Base-by-base conservation (phyloP, 1,139 yeast species). In the Lodderomyces metapsilosis region DNA sequence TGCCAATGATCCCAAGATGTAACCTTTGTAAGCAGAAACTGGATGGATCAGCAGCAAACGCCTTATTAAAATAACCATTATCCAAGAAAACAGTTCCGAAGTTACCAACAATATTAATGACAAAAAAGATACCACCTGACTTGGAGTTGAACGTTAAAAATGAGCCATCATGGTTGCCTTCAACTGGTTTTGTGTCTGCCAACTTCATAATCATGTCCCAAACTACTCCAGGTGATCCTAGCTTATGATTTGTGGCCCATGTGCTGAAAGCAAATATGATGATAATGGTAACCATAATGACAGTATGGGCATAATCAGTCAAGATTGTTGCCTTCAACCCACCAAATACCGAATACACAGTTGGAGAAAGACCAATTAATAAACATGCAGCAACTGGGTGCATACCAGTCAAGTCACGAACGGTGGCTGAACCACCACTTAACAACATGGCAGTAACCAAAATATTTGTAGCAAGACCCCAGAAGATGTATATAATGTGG, bases 281-380 rank as follows among this genome's bases (percentile, higher is more conserved):
- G 42, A 82, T 74, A 50, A 84, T 80, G 35, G 78, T 74, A 37
- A 82, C 70, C 54, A 82, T 79, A 39, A 80, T 80, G 40, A 53
- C 80, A 2, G 80, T 88, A 63, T 88, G 96, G 43, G 82, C 78
- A 58, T 85, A 89, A 61, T 88, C 97, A 6, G 96, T 88, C 56
- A 88, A 68, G 62, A 88, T 87, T 4, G 96, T 88, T 20, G 96
- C 95, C 60, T 85, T 88, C 55, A 89, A 78, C 55, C 96, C 96
- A 47, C 96, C 96, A 52, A 86, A 84, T 43, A 88, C 64, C 3
- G 96, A 88, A 64, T 88, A 88, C 35, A 86, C 64, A 31, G 87
- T 82, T 37, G 87, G 95, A 49, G 95, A 95, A 23, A 88, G 65
- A 2, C 96, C 96, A 40, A 88, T 71, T 42, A 88, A 66, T 61